These are phyloP conservation scores for Myriosclerotinia curreyana DNA, from an alignment of 2,329 filamentous ascomycete species.

Conservation along the genomic window DNA sequence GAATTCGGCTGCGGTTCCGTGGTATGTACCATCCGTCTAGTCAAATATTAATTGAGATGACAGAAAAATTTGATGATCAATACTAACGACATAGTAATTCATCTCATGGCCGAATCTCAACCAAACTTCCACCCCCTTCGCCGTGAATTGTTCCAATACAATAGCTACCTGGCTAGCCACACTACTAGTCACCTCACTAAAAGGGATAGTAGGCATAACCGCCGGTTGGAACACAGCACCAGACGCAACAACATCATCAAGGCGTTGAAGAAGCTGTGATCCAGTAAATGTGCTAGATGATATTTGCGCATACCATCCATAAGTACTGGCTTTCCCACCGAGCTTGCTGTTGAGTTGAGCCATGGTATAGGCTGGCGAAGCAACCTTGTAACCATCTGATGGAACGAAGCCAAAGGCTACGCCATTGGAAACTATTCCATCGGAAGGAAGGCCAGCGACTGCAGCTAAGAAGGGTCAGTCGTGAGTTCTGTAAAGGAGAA, in stretches of 20 bases:
- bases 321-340: slow-evolving; percentile 19
- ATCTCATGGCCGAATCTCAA: slow-evolving; percentile 25
- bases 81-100: slow-evolving; percentile 23
- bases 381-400: slow-evolving; percentile 19
- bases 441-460: slow-evolving; percentile 14
- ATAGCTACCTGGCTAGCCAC: slow-evolving; percentile 18
- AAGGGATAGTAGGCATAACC: slow-evolving; percentile 23
- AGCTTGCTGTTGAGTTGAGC: slow-evolving; percentile 20
- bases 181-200: slow-evolving; percentile 14
- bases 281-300: slow-evolving; percentile 12
- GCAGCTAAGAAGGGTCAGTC: not conserved
- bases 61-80: not conserved
- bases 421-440: slow-evolving; percentile 20
- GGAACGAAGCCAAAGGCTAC: slow-evolving; percentile 23
- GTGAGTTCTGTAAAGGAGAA: not conserved
- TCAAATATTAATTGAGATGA: not conserved
- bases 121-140: slow-evolving; percentile 21
- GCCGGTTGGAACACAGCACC: slow-evolving; percentile 23
- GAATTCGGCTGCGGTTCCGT: slow-evolving; percentile 18
- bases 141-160: slow-evolving; percentile 20
- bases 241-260: slow-evolving; percentile 22
- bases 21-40: slow-evolving; percentile 15
- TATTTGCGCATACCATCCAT: slow-evolving; percentile 22
- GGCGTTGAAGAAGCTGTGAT: slow-evolving; percentile 15
- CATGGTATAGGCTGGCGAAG: slow-evolving; percentile 22